Evolutionary conservation across 495 filamentous ascomycete genomes (phyloP).

Genomic region (Cudoniella acicularis): DNA sequence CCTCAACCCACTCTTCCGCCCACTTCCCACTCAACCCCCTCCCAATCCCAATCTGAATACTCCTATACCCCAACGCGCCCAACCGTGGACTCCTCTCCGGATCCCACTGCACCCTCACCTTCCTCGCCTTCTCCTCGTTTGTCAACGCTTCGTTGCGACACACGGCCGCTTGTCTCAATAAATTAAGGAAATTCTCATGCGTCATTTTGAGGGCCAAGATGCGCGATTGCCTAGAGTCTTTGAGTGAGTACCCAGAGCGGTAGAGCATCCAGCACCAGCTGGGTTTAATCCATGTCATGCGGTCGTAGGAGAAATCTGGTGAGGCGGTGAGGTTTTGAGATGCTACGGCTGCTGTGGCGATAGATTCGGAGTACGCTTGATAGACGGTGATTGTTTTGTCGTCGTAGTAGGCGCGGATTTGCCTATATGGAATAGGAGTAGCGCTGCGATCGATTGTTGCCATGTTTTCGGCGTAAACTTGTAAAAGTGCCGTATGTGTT

Average conservation of each 20-base stretch:
- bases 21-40: slow-evolving; percentile 37
- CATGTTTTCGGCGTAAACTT: not conserved
- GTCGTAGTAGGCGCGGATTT: slow-evolving; percentile 50
- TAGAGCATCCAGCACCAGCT: slow-evolving; percentile 66
- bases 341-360: slow-evolving; percentile 50
- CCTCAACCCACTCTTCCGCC: slow-evolving; percentile 48
- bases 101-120: slow-evolving; percentile 60
- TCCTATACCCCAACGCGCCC: slow-evolving; percentile 41
- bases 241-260: slow-evolving; percentile 50
- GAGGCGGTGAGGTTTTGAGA: slow-evolving; percentile 49
- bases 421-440: slow-evolving; percentile 39
- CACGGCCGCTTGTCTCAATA: slow-evolving; percentile 32
- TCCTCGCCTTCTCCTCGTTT: slow-evolving; percentile 27
- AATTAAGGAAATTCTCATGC: slow-evolving; percentile 37
- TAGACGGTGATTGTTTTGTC: slow-evolving; percentile 54
- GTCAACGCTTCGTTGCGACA: slow-evolving; percentile 7
- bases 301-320: slow-evolving; percentile 42
- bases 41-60: slow-evolving; percentile 60
- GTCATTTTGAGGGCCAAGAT: slow-evolving; percentile 52
- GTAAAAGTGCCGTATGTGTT: not conserved
- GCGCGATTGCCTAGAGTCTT: slow-evolving; percentile 44
- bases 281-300: slow-evolving; percentile 71
- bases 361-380: slow-evolving; percentile 54
- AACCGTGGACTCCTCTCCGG: slow-evolving; percentile 48
- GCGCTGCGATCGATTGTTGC: not conserved